These are phyloP conservation scores for Fusarium solani-melongenae DNA, from an alignment of 2,329 filamentous ascomycete genomes.

Conservation along the genomic window DNA sequence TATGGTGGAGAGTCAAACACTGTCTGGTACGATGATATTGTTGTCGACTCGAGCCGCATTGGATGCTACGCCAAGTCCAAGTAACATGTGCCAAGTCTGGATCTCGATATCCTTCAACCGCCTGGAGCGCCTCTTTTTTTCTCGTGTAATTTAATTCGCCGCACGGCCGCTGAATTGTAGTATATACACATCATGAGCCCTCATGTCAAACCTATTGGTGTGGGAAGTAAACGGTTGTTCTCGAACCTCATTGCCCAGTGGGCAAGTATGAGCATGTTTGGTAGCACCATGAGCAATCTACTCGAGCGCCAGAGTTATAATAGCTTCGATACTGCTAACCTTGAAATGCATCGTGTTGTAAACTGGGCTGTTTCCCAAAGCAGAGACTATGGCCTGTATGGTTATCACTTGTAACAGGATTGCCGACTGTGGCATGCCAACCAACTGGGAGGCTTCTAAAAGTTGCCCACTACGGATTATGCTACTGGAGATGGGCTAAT, in stretches of 20 bases:
- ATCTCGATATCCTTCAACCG: not conserved
- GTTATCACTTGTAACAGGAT: not conserved
- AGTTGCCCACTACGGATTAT: not conserved
- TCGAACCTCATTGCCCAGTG: not conserved
- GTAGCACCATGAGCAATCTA: not conserved
- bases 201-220: not conserved
- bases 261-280: not conserved
- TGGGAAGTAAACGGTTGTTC: not conserved
- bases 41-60: conserved; percentile 47
- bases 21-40: conserved; percentile 72
- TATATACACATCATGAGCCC: not conserved
- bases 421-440: not conserved
- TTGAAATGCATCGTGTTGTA: not conserved
- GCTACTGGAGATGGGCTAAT: too few species aligned
- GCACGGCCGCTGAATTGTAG: not conserved
- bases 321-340: not conserved
- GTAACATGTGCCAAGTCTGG: not conserved
- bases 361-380: not conserved
- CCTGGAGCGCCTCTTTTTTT: not conserved
- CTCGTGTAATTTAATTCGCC: not conserved
- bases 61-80: conserved; percentile 29
- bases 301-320: not conserved
- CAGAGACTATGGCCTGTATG: not conserved
- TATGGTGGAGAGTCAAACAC: conserved; percentile 71
- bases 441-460: not conserved